A percentile compares a stretch with the other conserved stretches of the same genome.
phyloP scores from a whole-genome alignment of 208 protist species.

The Balamuthia mandrillaris region DNA sequence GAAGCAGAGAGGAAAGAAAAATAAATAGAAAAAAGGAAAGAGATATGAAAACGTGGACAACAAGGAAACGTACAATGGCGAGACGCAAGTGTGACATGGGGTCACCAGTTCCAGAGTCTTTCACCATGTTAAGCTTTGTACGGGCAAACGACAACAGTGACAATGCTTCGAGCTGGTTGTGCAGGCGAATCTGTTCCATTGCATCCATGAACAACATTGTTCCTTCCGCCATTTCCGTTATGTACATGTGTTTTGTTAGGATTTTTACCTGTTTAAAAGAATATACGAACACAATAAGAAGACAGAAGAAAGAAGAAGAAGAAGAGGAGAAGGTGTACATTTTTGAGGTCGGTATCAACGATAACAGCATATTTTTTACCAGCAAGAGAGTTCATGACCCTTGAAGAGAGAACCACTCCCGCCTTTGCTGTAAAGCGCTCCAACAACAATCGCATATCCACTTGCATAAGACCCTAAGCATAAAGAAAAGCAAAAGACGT shows the following conservation, averaged over 20 bases:
- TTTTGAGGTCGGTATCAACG: slow-evolving; percentile 14
- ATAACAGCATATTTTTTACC: not conserved
- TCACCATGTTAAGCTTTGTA: too few relatives aligned
- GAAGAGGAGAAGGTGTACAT: not conserved
- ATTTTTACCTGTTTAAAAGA: not conserved
- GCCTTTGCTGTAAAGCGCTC: not conserved
- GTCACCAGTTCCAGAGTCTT: too few relatives aligned
- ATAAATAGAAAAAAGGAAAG: too few relatives aligned
- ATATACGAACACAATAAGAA: not conserved
- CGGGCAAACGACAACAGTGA: too few relatives aligned
- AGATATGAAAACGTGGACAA: too few relatives aligned
- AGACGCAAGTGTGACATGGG: too few relatives aligned
- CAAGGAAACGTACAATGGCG: too few relatives aligned
- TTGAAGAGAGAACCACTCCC: not conserved
- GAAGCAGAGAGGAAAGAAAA: too few relatives aligned
- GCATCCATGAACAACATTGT: not conserved
- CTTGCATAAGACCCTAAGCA: too few relatives aligned
- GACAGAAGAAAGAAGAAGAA: not conserved
- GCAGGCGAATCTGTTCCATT: not conserved
- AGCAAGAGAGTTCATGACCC: not conserved
- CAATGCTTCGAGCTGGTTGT: slow-evolving; percentile 17
- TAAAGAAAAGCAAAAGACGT: too few relatives aligned
- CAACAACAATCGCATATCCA: too few relatives aligned
- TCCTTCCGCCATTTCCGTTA: slow-evolving; percentile 14
- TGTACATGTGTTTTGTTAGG: slow-evolving; percentile 19